These are phyloP conservation scores for Crotalaria pallida DNA, from an alignment of 306 rosid genomes.

Conservation along the genomic window DNA sequence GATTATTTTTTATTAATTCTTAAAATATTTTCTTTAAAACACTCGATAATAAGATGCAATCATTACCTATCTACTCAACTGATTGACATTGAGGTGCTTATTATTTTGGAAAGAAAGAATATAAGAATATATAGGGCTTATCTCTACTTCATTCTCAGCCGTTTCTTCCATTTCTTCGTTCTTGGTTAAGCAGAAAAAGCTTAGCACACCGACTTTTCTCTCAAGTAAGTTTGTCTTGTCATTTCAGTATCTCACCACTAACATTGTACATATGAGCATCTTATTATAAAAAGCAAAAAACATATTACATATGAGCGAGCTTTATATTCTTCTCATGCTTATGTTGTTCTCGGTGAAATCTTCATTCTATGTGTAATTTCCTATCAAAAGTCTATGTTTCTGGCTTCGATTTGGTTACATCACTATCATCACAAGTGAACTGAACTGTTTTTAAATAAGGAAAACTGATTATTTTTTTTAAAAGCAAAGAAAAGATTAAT, in stretches of 20 bases:
- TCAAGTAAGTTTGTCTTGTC: conserved; percentile 29
- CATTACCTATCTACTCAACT: conserved; percentile 21
- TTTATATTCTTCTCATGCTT: conserved; percentile 2
- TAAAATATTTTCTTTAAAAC: no score
- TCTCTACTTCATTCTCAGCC: neutral
- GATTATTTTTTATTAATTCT: no score
- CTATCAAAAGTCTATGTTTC: neutral
- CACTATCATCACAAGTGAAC: neutral
- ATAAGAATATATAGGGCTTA: neutral
- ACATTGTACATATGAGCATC: no score
- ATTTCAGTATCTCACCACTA: neutral
- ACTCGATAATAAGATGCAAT: no score
- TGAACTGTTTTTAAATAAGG: neutral
- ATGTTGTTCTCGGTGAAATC: conserved; percentile 25
- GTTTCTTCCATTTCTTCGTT: neutral
- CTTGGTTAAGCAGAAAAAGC: conserved; percentile 7
- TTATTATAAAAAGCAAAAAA: no score
- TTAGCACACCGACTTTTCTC: conserved; percentile 8
- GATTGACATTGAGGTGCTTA: conserved; percentile 14
- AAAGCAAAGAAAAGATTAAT: no score
- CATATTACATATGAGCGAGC: no score
- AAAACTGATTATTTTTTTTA: no score
- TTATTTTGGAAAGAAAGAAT: conserved; percentile 17
- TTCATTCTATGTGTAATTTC: neutral
- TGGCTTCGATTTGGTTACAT: conserved; percentile 12